Evolutionary conservation across 2,329 filamentous ascomycete genomes (phyloP), one percentile per base, ranked within the genome.

Genomic region (Metarhizium album): DNA sequence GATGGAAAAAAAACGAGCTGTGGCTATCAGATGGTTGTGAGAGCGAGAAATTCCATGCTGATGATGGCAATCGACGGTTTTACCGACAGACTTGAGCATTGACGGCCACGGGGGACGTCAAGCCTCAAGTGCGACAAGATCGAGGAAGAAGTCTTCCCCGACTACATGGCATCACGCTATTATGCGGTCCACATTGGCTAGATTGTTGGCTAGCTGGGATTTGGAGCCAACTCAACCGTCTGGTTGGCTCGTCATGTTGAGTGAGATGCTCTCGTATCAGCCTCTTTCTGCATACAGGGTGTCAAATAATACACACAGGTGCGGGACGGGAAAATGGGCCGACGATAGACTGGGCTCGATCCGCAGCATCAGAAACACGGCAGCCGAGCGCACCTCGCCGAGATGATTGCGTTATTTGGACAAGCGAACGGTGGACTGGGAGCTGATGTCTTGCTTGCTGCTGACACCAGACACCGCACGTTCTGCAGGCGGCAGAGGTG

Each of bases 351-450:
- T 2, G 64, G 69, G 42, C 40, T 64, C 0, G 71, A 74, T 47
- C 63, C 66, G 1, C 65, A 70, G 54, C 52, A 58, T 40, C 46
- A 69, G 13, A 61, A 31, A 0, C 76, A 75, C 45, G 59, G 67
- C 9, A 71, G 68, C 49, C 64, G 70, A 48, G 70, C 70, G 0
- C 73, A 74, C 57, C 68, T 78, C 20, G 71, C 73, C 1, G 71
- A 77, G 52, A 74, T 77, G 2, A 67, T 74, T 14, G 62, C 55
- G 4, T 57, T 77, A 3, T 67, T 78, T 42, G 74, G 73, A 0
- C 11, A 29, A 29, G 27, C 27, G 27, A 29, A 29, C 6, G 27
- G 6, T 29, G 6, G 27, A 29, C 6, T 8, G 11, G 7, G 7
- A 29, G 1, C 7, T 29, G 27, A 29, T 9, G 7, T 9, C 11